phyloP scores from a whole-genome alignment of 345 rosid species.

The Stellera chamaejasme region DNA sequence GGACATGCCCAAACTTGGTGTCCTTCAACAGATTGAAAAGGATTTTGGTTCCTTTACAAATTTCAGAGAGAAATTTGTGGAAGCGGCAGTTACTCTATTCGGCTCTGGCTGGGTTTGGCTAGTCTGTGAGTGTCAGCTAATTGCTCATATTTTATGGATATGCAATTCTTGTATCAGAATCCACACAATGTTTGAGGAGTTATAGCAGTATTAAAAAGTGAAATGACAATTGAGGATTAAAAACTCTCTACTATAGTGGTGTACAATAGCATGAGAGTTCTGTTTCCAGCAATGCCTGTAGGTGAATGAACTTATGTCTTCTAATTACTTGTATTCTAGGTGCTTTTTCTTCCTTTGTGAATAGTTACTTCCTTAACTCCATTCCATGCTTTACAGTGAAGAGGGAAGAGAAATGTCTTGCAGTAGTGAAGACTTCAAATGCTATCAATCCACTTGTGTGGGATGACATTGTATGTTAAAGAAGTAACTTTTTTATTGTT shows the following conservation, averaged over 20 bases:
- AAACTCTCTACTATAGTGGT: neutral
- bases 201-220: neutral
- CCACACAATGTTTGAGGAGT: neutral
- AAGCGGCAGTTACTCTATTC: conserved; percentile 59
- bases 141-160: conserved; percentile 4
- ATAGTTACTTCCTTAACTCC: neutral
- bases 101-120: conserved; percentile 99
- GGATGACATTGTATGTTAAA: conserved; percentile 74
- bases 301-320: conserved; percentile 2
- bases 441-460: conserved; percentile 72
- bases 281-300: neutral
- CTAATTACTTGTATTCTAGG: no score
- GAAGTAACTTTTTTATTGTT: no score
- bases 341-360: no score
- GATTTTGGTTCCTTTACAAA: conserved; percentile 82
- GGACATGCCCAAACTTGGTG: conserved; percentile 56
- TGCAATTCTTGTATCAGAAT: neutral
- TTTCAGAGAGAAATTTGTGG: conserved; percentile 65
- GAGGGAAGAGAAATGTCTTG: conserved; percentile 67
- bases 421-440: conserved; percentile 63
- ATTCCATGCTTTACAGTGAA: conserved; percentile 45
- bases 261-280: neutral
- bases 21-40: conserved; percentile 87
- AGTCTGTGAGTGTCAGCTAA: conserved; percentile 43
- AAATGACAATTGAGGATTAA: neutral